Conservation (phyloP, 768 basidiomycete genomes). For the Polyporus arcularius region DNA sequence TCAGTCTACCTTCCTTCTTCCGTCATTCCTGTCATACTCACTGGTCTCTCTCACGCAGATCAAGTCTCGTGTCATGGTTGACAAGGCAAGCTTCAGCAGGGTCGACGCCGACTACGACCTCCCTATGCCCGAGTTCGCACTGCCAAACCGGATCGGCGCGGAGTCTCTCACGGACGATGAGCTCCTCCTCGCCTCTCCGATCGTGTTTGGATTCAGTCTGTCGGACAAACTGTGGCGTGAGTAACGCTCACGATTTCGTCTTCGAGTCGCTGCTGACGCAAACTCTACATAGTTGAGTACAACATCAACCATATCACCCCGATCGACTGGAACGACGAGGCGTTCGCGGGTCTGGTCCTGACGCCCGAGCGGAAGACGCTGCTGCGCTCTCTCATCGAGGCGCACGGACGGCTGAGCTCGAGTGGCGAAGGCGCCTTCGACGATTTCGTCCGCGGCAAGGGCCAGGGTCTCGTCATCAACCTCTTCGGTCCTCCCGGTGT, state of each 20-base stretch:
- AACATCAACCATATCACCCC: conserved; percentile 53
- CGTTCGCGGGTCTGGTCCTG: conserved; percentile 34
- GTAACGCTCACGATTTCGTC: not conserved
- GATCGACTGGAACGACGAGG: conserved; percentile 42
- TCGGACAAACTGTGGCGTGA: conserved; percentile 53
- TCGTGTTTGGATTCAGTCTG: conserved; percentile 63
- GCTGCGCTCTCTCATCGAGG: conserved; percentile 33
- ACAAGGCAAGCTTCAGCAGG: conserved; percentile 54
- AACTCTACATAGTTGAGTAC: conserved; percentile 49
- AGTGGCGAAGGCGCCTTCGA: conserved; percentile 25
- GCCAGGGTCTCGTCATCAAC: conserved; percentile 35
- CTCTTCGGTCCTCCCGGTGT: conserved; percentile 32
- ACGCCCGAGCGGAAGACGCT: conserved; percentile 30
- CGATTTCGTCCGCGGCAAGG: conserved; percentile 38
- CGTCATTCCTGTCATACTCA: not conserved
- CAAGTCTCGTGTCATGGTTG: conserved; percentile 62
- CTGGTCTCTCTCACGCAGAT: conserved; percentile 36
- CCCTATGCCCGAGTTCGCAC: not conserved
- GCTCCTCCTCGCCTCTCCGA: conserved; percentile 52
- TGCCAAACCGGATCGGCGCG: conserved; percentile 17
- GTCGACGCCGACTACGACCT: conserved; percentile 34
- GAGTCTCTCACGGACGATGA: conserved; percentile 41
- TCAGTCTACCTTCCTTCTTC: conserved; percentile 20
- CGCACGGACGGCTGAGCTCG: conserved; percentile 20
- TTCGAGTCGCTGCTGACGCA: not conserved